phyloP scores from a whole-genome alignment of 1,284 basidiomycete genomes.

The Heterobasidion parviporum region DNA sequence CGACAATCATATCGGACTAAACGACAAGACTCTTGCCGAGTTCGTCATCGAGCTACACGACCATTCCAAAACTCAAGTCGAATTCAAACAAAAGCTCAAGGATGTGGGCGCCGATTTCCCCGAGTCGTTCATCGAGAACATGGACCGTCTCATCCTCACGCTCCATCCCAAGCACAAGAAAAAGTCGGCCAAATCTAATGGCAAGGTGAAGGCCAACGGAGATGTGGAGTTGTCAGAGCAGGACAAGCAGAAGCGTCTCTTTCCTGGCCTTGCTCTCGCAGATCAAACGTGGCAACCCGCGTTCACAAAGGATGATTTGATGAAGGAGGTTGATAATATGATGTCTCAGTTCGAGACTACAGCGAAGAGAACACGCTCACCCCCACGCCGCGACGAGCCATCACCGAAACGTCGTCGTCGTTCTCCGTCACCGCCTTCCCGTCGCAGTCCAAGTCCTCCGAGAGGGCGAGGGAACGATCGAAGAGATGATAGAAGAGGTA shows the following conservation, averaged over 20 bases:
- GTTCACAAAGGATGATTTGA: constrained; percentile 55
- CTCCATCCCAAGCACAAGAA: constrained; percentile 98
- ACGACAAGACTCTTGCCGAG: constrained; percentile 91
- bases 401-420: constrained; percentile 50
- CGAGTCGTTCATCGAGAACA: constrained; percentile 83
- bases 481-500: constrained; percentile 34
- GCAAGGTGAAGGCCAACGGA: constrained; percentile 23
- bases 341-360: constrained; percentile 70
- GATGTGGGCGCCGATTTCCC: constrained; percentile 84
- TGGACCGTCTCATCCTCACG: constrained; percentile 90
- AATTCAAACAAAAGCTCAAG: constrained; percentile 80
- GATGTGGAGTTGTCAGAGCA: constrained; percentile 43
- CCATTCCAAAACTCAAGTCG: constrained; percentile 63
- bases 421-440: constrained; percentile 31
- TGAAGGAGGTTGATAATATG: constrained; percentile 81
- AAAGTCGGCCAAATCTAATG: constrained; percentile 38
- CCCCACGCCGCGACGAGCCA: constrained; percentile 39
- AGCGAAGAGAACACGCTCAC: constrained; percentile 48
- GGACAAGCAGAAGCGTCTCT: constrained; percentile 77
- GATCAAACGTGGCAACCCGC: constrained; percentile 58
- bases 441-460: constrained; percentile 47
- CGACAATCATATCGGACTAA: constrained; percentile 75
- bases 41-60: constrained; percentile 93
- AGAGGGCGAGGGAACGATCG: constrained; percentile 40
- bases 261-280: constrained; percentile 86